Evolutionary conservation across 805 yeast genomes (phyloP), one percentile per base, ranked within the genome.

Genomic region (Candida awuae): DNA sequence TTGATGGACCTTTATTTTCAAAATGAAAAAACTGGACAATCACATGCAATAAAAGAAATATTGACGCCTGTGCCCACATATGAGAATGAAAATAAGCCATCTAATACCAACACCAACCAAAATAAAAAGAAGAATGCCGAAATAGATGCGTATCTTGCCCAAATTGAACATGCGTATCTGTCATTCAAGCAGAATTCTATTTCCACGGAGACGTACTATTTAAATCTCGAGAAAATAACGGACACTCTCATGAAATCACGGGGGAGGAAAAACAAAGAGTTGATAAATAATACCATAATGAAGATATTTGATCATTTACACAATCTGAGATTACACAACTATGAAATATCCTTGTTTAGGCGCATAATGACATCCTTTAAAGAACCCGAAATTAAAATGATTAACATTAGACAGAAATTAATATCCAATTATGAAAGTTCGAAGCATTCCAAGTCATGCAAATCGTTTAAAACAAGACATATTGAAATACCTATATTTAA

Each of bases 251-350:
- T 33, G 8, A 23, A 20, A 8, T 9, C 31, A 8, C 26, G 14
- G 14, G 27, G 16, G 22, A 16, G 4, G 20, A 8, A 33, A 28
- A 16, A 7, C n/a, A 22, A 17, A 12, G 42, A 39, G 9, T 2
- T 12, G 4, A 13, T 30, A 12, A 34, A 39, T 19, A 39, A 39
- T 35, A 19, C 26, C 3, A 19, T 39, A n/a, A 34, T 29, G 31
- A 23, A 22, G 15, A 34, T 50, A 3, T 53, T 46, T 29, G 29
- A 38, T 6, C 55, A 53, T 29, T 35, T 50, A 9, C 46, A 46
- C 40, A 40, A 38, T 13, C 38, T 44, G 16, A 32, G 33, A 25
- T 28, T 50, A 8, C 16, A 36, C 7, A 14, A 40, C 3, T 34
- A 42, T 8, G 50, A 45, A 15, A 30, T 39, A 8, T 14, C 14